A percentile compares a stretch with the other conserved stretches of the same genome.
phyloP scores from a whole-genome alignment of 176 grass and related monocot species.

The Zizania latifolia region DNA sequence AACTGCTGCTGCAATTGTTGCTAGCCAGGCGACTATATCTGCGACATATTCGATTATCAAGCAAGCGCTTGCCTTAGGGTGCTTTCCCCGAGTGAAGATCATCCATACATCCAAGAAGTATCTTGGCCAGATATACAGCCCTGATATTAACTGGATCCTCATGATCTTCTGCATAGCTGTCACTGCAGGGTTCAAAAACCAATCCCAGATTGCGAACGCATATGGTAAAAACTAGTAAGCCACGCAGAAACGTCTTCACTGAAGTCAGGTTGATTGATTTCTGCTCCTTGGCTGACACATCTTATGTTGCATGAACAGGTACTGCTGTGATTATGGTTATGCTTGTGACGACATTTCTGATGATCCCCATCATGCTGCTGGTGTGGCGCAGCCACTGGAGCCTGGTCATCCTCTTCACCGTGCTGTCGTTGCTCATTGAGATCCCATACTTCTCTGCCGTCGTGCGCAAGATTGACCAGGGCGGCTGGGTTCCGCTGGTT shows the following conservation, averaged over 20 bases:
- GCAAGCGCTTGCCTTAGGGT: conserved; percentile 77
- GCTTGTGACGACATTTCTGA: conserved; percentile 83
- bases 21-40: conserved; percentile 90
- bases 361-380: conserved; percentile 83
- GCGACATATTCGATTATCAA: conserved; percentile 85
- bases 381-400: conserved; percentile 79
- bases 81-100: conserved; percentile 84
- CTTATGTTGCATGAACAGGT: conserved; percentile 36
- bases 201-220: conserved; percentile 76
- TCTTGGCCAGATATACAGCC: conserved; percentile 85
- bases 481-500: conserved; percentile 68
- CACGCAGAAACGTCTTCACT: neutral
- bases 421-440: conserved; percentile 46
- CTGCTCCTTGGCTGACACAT: conserved; percentile 3
- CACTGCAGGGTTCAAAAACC: conserved; percentile 70
- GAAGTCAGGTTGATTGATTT: neutral
- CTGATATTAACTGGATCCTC: conserved; percentile 89
- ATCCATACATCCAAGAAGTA: conserved; percentile 79
- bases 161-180: conserved; percentile 71
- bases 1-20: conserved; percentile 73
- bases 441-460: conserved; percentile 51
- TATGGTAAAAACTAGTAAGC: conserved; percentile 46
- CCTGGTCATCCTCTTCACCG: conserved; percentile 50
- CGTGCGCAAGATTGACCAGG: conserved; percentile 65
- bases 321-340: conserved; percentile 93